Base-by-base conservation (phyloP, 495 filamentous ascomycete species). In the Podospora australis region DNA sequence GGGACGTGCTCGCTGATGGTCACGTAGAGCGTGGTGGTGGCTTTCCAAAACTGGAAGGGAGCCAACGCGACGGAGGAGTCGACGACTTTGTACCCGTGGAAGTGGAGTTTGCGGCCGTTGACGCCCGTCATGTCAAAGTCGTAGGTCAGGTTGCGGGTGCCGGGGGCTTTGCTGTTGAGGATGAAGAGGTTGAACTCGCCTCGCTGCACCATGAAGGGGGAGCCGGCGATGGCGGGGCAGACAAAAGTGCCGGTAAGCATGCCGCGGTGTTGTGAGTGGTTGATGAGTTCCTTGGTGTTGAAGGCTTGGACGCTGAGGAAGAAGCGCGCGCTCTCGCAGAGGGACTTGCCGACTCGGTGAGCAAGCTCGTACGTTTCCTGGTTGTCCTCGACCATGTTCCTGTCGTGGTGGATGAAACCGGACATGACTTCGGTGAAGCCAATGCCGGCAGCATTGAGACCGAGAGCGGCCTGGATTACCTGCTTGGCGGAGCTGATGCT, bases 341-440 rank as follows among this genome's bases (percentile, higher is more conserved):
- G 60, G 4, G 73, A 75, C 48, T 68, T 67, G 10, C 74, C 81
- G 2, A 62, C 69, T 36, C 75, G 73, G 17, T 69, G 71, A 9
- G 79, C 81, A 8, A 76, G 69, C 54, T 77, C 62, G 55, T 80
- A 83, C 32, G 74, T 75, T 30, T 73, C 71, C 9, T 48, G 58
- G 29, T 61, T 60, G 52, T 77, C 74, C 34, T 62, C 60, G 24
- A 63, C 58, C 25, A 80, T 71, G 17, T 68, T 68, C 13, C 62
- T 56, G 17, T 78, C 74, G 42, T 73, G 57, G 58, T 84, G 76
- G 16, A 84, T 67, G 46, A 71, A 74, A 14, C 81, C 81, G 13
- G 77, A 75, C 78, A 83, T 82, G 53, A 83, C 72, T 66, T 83
- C 79, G 13, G 74, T 75, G 49, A 83, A 84, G 29, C 73, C 74